phyloP scores from a whole-genome alignment of 2,329 filamentous ascomycete species.

The Diplodia scrobiculata region DNA sequence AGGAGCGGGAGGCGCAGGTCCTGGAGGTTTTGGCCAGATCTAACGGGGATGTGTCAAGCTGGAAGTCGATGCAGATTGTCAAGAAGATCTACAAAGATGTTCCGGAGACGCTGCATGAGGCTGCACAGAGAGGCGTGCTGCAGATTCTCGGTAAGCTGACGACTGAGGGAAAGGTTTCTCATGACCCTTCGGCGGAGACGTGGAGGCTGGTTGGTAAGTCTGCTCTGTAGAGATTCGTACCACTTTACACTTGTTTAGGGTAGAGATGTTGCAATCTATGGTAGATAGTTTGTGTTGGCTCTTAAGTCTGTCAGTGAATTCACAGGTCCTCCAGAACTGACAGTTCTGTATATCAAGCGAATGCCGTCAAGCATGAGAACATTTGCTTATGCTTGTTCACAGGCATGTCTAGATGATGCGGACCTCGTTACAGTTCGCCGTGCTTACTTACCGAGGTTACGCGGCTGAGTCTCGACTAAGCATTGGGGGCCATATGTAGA shows the following conservation, averaged over 20 bases:
- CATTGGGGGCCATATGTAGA: background rate
- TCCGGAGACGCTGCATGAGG: constrained; percentile 70
- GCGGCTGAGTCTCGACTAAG: background rate
- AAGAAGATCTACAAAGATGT: constrained; percentile 82
- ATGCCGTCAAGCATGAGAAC: too few species aligned
- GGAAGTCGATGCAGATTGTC: constrained; percentile 81
- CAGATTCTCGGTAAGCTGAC: constrained; percentile 80
- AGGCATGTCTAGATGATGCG: background rate
- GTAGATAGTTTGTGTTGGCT: background rate
- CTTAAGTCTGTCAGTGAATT: background rate
- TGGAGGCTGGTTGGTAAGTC: constrained; percentile 44
- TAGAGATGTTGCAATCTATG: too few species aligned
- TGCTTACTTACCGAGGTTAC: background rate
- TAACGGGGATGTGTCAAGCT: constrained; percentile 44
- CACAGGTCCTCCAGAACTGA: background rate
- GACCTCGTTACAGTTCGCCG: background rate
- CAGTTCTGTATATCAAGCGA: background rate
- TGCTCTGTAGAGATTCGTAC: constrained; percentile 31
- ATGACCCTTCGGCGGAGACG: constrained; percentile 39
- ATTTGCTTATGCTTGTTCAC: background rate
- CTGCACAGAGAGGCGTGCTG: constrained; percentile 73
- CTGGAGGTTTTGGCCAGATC: constrained; percentile 41
- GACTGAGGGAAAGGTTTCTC: constrained; percentile 67
- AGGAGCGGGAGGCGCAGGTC: constrained; percentile 64
- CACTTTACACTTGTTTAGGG: too few species aligned